A percentile compares a stretch with the other conserved stretches of the same genome.
phyloP scores from a whole-genome alignment of 768 basidiomycete species.

The Multifurca ochricompacta region DNA sequence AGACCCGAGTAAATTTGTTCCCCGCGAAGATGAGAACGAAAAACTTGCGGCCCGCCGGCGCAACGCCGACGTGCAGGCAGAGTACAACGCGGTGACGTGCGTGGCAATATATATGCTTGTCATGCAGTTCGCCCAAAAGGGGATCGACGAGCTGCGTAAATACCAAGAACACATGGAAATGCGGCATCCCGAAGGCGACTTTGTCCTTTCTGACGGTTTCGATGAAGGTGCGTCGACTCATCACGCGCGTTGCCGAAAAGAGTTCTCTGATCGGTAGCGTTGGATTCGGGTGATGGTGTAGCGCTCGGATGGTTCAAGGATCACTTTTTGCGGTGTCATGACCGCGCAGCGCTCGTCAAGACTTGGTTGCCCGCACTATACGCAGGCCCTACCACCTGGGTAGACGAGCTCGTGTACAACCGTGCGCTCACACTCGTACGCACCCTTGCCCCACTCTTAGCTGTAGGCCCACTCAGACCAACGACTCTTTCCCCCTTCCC shows the following conservation, averaged over 20 bases:
- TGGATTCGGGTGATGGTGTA: conserved; percentile 27
- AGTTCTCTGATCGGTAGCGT: too few species aligned
- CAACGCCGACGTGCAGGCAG: conserved; percentile 70
- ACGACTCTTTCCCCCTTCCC: too few species aligned
- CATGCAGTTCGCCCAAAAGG: conserved; percentile 89
- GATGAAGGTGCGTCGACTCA: conserved; percentile 53
- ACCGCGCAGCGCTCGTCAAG: conserved; percentile 82
- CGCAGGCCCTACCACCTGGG: conserved; percentile 71
- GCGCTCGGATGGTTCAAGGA: conserved; percentile 87
- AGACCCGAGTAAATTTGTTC: conserved; percentile 67
- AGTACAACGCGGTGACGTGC: conserved; percentile 77
- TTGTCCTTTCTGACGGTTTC: conserved; percentile 71
- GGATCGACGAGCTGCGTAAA: conserved; percentile 74
- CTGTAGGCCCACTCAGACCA: too few species aligned
- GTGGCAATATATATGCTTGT: conserved; percentile 86
- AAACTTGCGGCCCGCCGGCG: conserved; percentile 60
- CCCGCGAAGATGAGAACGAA: conserved; percentile 65
- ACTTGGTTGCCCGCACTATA: conserved; percentile 82
- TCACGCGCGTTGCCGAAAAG: conserved; percentile 2
- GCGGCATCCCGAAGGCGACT: conserved; percentile 67
- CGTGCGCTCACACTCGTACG: conserved; percentile 79
- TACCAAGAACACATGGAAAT: conserved; percentile 79
- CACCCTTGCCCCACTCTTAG: conserved; percentile 21
- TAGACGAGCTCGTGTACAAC: conserved; percentile 91
- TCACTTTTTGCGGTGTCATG: conserved; percentile 90